Evolutionary conservation across 2,329 filamentous ascomycete species (phyloP), one percentile per base, ranked within the genome.

Genomic region (Botrytis fragariae): DNA sequence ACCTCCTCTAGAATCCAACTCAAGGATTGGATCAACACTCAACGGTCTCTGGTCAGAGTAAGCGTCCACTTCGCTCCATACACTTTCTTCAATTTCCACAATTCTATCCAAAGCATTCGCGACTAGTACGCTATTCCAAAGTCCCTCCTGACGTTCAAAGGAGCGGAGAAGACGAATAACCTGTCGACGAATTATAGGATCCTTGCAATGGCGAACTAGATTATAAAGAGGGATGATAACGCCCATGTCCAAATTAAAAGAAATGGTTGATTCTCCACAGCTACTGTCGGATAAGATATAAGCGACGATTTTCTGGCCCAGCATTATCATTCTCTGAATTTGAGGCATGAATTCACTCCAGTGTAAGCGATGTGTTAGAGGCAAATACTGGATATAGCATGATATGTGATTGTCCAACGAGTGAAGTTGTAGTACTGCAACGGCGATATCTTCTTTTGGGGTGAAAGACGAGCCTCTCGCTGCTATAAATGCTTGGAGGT

Each of bases 161-260:
- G 86, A 88, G 68, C 84, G 83, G 64, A 92, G 81, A 25, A 92
- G 82, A 75, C 87, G 84, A 65, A 92, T 90, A 25, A 90, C 89
- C 76, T 87, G 86, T 37, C 88, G 84, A 20, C 90, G 86, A 61
- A 87, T 84, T 1, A 82, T 75, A 0, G 86, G 85, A 73, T 91
- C 86, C 12, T 88, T 86, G 77, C 89, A 92, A 76, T 90, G 89
- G 29, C 87, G 90, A 12, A 88, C 89, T 22, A 90, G 87, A 3
- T 90, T 86, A 74, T 89, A 92, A 1, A 92, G 83, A 0, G 89
- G 88, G 10, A 88, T 87, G 6, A 92, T 85, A 72, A 92, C 88
- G 37, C 89, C 89, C 35, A 91, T 81, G 71, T 91, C 89, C 25
- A 89, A 85, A 63, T 87, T 88, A 79, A 91, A 92, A 75, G 75